Percentiles rank a stretch among this genome's conserved stretches.
phyloP scores from a whole-genome alignment of 768 basidiomycete genomes.

The Calocybe gangraenosa region DNA sequence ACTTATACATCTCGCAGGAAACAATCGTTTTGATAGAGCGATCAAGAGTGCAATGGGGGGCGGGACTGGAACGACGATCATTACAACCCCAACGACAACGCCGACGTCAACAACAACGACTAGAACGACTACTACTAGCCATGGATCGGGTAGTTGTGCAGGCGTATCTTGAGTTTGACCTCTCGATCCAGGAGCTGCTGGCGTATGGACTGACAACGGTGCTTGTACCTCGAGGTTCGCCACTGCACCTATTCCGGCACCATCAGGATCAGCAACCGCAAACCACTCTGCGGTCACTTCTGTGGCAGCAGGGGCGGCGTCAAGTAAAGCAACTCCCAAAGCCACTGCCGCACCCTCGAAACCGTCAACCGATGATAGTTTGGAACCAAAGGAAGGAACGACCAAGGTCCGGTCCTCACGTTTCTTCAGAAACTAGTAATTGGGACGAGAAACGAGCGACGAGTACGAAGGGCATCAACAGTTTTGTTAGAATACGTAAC shows the following conservation, averaged over 20 bases:
- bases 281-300: not conserved
- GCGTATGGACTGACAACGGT: conserved; percentile 31
- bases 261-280: not conserved
- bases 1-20: conserved; percentile 20
- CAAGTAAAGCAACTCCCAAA: conserved; percentile 9
- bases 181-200: conserved; percentile 21
- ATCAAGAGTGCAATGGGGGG: conserved; percentile 36
- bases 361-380: not conserved
- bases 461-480: too few relatives aligned
- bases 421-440: conserved; percentile 8
- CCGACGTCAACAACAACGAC: conserved; percentile 7
- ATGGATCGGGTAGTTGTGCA: conserved; percentile 30
- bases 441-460: not conserved
- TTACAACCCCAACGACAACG: conserved; percentile 8
- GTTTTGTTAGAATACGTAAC: too few relatives aligned
- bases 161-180: too few relatives aligned
- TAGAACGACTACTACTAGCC: conserved; percentile 6
- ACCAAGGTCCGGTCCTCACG: conserved; percentile 7
- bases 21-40: conserved; percentile 36
- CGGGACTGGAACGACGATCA: conserved; percentile 19
- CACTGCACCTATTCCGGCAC: not conserved
- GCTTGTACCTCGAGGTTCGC: conserved; percentile 20
- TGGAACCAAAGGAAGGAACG: not conserved
- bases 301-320: not conserved
- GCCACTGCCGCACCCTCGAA: conserved; percentile 2